These are phyloP conservation scores for Sarocladium strictum DNA, from an alignment of 2,329 filamentous ascomycete genomes.

Conservation along the genomic window DNA sequence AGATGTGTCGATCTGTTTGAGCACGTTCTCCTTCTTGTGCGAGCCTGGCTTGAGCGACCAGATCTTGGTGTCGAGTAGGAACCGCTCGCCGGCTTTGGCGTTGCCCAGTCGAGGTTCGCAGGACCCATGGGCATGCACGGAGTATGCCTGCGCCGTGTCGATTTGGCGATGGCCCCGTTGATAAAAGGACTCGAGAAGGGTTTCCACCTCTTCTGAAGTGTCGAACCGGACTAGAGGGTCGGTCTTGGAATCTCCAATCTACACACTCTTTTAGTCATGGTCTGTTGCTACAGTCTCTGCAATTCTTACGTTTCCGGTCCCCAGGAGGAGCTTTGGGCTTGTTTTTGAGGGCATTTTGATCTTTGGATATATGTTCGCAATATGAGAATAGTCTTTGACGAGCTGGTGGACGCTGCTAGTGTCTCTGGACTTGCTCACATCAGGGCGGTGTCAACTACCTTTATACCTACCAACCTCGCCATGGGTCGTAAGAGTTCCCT, in stretches of 20 bases:
- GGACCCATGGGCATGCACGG: conserved; percentile 11
- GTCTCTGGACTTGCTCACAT: too few species aligned
- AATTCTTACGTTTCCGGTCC: not conserved
- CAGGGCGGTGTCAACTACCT: too few species aligned
- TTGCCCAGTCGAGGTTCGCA: conserved; percentile 25
- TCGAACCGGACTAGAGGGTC: conserved; percentile 13
- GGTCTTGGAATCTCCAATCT: not conserved
- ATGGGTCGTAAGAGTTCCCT: too few species aligned
- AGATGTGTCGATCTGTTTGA: conserved; percentile 23
- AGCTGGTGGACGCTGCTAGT: too few species aligned
- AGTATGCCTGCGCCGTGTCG: conserved; percentile 28
- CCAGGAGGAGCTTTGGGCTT: not conserved
- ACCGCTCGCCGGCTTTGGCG: conserved; percentile 20
- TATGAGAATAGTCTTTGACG: too few species aligned
- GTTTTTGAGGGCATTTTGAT: not conserved
- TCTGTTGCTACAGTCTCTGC: not conserved
- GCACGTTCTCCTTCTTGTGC: conserved; percentile 23
- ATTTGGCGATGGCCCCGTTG: conserved; percentile 21
- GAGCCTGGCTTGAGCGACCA: conserved; percentile 16
- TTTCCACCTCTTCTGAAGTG: conserved; percentile 20
- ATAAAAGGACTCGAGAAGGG: conserved; percentile 17
- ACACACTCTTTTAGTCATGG: not conserved
- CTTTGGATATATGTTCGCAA: too few species aligned
- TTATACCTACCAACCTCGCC: too few species aligned
- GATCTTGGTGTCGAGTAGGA: conserved; percentile 32